Evolutionary conservation across 2,329 filamentous ascomycete species (phyloP).

Genomic region (Epichloe elymi): DNA sequence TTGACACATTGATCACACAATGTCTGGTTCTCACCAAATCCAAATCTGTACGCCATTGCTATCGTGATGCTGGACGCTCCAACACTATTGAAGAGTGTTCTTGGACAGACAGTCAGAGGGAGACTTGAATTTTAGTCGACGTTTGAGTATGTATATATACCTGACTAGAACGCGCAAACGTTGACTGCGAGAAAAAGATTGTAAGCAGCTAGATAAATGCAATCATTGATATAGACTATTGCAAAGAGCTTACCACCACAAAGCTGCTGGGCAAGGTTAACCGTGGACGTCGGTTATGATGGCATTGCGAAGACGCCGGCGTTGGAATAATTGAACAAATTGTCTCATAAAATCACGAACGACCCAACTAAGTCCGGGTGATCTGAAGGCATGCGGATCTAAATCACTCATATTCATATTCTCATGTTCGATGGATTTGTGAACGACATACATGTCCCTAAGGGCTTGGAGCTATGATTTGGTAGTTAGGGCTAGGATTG

Average conservation of each 20-base stretch:
- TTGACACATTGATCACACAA: background rate
- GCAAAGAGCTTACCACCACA: constrained; percentile 14
- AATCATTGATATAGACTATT: background rate
- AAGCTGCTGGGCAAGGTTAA: constrained; percentile 20
- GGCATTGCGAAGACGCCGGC: constrained; percentile 18
- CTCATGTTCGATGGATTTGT: constrained; percentile 21
- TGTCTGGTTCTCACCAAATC: constrained; percentile 15
- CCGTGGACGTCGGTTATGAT: constrained; percentile 17
- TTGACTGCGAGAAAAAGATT: constrained; percentile 16
- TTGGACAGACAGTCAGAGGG: constrained; percentile 6
- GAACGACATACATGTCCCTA: constrained; percentile 27
- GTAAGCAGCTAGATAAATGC: background rate
- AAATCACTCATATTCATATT: constrained; percentile 12
- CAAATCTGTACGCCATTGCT: constrained; percentile 17
- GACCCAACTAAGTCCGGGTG: constrained; percentile 16
- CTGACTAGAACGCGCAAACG: constrained; percentile 31
- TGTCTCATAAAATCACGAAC: constrained; percentile 16
- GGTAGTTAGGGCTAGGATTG: background rate
- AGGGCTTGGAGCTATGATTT: constrained; percentile 24
- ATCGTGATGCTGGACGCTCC: constrained; percentile 8
- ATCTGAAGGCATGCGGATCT: constrained; percentile 10
- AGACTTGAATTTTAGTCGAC: background rate
- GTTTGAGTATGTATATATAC: constrained; percentile 10
- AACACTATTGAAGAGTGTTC: constrained; percentile 13
- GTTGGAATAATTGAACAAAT: constrained; percentile 16